A percentile compares a stretch with the other conserved stretches of the same genome.
These are phyloP conservation scores for Jasminum sambac DNA, from an alignment of 257 asterid species.

Conservation along the genomic window DNA sequence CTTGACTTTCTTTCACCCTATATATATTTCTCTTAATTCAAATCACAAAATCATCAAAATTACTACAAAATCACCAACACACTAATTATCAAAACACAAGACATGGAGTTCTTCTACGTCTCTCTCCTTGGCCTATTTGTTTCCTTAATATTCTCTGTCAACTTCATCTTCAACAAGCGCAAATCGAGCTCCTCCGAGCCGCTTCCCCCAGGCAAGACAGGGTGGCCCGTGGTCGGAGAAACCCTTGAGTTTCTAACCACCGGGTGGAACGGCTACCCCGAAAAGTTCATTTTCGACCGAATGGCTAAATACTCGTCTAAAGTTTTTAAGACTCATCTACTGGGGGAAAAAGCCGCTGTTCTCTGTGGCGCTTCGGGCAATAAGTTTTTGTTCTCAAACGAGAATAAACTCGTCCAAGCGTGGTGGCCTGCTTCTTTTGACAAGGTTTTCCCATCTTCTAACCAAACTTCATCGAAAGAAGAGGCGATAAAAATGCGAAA, in stretches of 20 bases:
- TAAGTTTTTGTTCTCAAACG: conserved; percentile 58
- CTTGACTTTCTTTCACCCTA: background rate
- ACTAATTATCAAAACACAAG: background rate
- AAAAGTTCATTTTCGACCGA: conserved; percentile 47
- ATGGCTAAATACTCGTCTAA: conserved; percentile 42
- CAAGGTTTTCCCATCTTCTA: conserved; percentile 48
- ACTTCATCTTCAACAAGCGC: conserved; percentile 42
- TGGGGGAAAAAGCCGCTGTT: conserved; percentile 47
- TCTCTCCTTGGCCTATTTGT: conserved; percentile 40
- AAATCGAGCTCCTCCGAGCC: conserved; percentile 22
- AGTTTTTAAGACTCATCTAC: conserved; percentile 50
- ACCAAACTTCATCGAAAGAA: conserved; percentile 42
- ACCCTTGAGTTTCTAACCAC: conserved; percentile 48
- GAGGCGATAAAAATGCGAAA: conserved; percentile 51
- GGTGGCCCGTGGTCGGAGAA: conserved; percentile 63
- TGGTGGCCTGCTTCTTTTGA: conserved; percentile 60
- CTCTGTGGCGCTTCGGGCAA: conserved; percentile 54
- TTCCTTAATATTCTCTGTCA: conserved; percentile 29
- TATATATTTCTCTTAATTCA: conserved; percentile 10
- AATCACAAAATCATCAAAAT: background rate
- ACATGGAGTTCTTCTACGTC: conserved; percentile 35
- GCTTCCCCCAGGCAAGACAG: conserved; percentile 50
- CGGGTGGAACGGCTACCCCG: conserved; percentile 52
- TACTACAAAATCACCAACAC: background rate
- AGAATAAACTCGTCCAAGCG: conserved; percentile 56